Evolutionary conservation across 73 alveolate genomes (phyloP), one percentile per base, ranked within the genome.

Genomic region (Blepharisma japonicum): DNA sequence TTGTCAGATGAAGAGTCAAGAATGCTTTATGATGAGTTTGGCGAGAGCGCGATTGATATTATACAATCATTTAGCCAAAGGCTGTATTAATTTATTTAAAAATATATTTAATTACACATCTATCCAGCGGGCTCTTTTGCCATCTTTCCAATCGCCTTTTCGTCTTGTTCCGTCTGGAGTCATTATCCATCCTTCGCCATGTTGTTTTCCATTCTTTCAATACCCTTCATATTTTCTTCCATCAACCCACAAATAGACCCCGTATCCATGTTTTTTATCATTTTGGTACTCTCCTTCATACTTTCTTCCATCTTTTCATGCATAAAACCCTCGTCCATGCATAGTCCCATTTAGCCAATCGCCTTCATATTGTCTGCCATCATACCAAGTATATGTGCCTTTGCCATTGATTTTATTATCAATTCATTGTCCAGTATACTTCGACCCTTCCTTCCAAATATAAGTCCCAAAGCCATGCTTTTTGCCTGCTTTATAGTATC

Each of bases 301-400:
- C 68, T 86, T 86, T 66, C 97, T 87, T 38, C 99, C 99, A 84
- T 95, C 99, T 47, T 89, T 92, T 98, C 99, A 95, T 45, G 91
- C 77, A 72, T 87, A 95, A 47, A 87, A 80, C 8, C 98, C 98
- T 77, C 81, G 71, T 3, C 98, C 98, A 45, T 91, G 95, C 90
- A 92, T 84, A 45, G 71, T 81, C 46, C 76, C 76, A 71, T 81
- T 81, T 54, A 81, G 55, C 83, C 88, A 81, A 45, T 81, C 83
- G 9, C 88, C 88, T 80, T 61, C 82, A 80, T 86, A 78, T 47
- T 68, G 56, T 45, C 94, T 68, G 9, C 98, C 98, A 87, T 92
- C 95, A 27, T 87, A 84, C 91, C 95, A 92, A 56, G 81, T 83
- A 78, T 87, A 87, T 32, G 85, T 87, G 1, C 98, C 98, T 74